Base-by-base conservation (phyloP, 768 basidiomycete species). In the Asterophora parasitica region DNA sequence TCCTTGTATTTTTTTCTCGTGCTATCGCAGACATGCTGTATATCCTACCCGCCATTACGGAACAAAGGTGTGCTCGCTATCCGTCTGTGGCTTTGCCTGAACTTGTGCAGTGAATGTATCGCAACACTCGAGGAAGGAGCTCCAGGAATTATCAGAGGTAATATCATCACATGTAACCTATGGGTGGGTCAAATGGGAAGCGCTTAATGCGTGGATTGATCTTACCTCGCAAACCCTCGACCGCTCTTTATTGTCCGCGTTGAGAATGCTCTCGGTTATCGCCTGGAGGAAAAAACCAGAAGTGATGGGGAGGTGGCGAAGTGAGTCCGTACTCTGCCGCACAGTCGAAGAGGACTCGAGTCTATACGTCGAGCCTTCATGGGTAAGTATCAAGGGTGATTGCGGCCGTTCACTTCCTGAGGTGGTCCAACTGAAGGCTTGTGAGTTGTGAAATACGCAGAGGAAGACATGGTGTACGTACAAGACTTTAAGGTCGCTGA, bases 211-310 rank as follows among this genome's bases (percentile, higher is more conserved):
- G 13, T 10, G 31, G 47, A n/a, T 23, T 6, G 17, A 16, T 15
- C 69, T 46, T 59, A 85, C 86, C 73, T 80, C 68, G 62, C 81
- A 85, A 12, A 66, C 56, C 12, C 73, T 70, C 15, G 64, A 69
- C 56, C 73, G 75, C 49, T 81, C 71, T 17, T 71, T 70, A 47
- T 70, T 77, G 54, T 82, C 82, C 16, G 78, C 61, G 55, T 85
- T 82, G 10, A 76, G 48, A 11, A 69, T 56, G 44, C 70, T 79
- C 59, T 86, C 84, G 23, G 59, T 71, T 19, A 67, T 56, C 28
- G 67, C 58, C 34, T 49, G 46, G 47, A 48, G 33, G 16, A 55
- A 33, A 27, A 12, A 26, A 32, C 51, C 48, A 16, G 50, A 53
- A 6, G 46, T 23, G 15, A 31, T 38, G 16, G 39, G 26, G 13